phyloP scores from a whole-genome alignment of 345 rosid genomes.

The Eutrema heterophyllum region DNA sequence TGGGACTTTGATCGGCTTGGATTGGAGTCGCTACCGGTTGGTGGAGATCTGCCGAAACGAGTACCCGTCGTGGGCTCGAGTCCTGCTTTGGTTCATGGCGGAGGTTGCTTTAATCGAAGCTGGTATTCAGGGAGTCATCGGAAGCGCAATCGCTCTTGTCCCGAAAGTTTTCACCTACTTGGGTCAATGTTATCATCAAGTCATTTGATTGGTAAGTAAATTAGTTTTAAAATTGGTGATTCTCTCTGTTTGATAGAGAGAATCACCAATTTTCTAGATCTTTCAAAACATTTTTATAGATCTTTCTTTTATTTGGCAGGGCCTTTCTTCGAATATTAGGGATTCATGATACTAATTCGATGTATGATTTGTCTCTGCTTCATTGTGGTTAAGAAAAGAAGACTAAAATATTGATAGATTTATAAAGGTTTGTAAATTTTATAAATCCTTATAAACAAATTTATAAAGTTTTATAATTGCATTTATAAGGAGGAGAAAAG shows the following conservation, averaged over 20 bases:
- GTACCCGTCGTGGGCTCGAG: slow-evolving; percentile 75
- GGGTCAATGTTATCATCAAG: slow-evolving; percentile 84
- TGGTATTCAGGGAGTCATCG: slow-evolving; percentile 93
- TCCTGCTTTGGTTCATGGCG: slow-evolving; percentile 82
- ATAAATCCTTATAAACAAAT: too few species aligned
- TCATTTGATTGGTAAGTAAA: slow-evolving; percentile 72
- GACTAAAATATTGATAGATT: too few species aligned
- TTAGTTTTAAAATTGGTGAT: not conserved
- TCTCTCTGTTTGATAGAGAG: not conserved
- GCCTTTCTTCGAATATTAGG: too few species aligned
- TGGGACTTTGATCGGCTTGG: slow-evolving; percentile 89
- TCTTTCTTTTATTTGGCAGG: too few species aligned
- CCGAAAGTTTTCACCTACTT: slow-evolving; percentile 66
- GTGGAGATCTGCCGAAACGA: slow-evolving; percentile 87
- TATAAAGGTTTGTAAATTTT: too few species aligned
- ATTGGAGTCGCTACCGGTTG: slow-evolving; percentile 86
- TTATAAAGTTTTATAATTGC: too few species aligned
- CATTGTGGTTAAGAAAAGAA: too few species aligned
- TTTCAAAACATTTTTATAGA: too few species aligned
- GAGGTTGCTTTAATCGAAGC: slow-evolving; percentile 92
- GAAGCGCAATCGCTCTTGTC: slow-evolving; percentile 91
- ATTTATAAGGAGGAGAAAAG: too few species aligned
- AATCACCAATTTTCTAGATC: too few species aligned
- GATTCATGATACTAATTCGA: too few species aligned
- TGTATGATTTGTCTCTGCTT: too few species aligned